phyloP scores from a whole-genome alignment of 495 filamentous ascomycete species.

The Cercophora sp. region DNA sequence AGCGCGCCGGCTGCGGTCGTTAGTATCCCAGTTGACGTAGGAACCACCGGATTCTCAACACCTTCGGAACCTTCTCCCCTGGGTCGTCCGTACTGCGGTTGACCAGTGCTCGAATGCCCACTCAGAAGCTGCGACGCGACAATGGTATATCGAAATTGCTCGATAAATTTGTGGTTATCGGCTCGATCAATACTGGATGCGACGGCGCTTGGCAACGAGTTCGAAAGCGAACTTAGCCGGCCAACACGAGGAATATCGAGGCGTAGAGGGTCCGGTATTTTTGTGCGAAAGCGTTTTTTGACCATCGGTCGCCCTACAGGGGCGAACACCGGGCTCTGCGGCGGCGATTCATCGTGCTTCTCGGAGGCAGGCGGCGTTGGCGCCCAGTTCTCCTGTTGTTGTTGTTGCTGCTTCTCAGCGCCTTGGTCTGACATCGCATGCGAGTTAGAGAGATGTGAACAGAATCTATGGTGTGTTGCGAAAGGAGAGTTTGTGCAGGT shows the following conservation, averaged over 20 bases:
- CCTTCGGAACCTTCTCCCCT: constrained; percentile 7
- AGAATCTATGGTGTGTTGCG: too few relatives aligned
- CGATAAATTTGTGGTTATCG: constrained; percentile 84
- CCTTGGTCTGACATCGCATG: constrained; percentile 34
- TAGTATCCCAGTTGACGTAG: constrained; percentile 40
- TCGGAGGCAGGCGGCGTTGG: constrained; percentile 30
- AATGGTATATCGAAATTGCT: constrained; percentile 93
- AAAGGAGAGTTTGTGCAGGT: too few relatives aligned
- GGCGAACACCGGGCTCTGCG: constrained; percentile 61
- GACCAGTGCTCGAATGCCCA: constrained; percentile 49
- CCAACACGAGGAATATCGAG: constrained; percentile 46
- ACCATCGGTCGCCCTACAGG: constrained; percentile 68
- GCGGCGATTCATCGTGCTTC: constrained; percentile 44
- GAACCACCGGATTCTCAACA: constrained; percentile 9
- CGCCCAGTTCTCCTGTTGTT: constrained; percentile 35
- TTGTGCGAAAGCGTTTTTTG: constrained; percentile 61
- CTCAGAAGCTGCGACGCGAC: constrained; percentile 88
- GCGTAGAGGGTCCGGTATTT: constrained; percentile 58
- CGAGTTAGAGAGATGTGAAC: constrained; percentile 13
- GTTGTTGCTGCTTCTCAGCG: constrained; percentile 26
- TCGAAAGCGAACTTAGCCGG: constrained; percentile 32
- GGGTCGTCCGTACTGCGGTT: constrained; percentile 14
- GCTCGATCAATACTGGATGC: constrained; percentile 75
- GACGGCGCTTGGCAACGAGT: constrained; percentile 44
- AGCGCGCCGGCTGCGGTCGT: constrained; percentile 57